Conservation (phyloP, 1,284 basidiomycete genomes). For the Tilletia caries region DNA sequence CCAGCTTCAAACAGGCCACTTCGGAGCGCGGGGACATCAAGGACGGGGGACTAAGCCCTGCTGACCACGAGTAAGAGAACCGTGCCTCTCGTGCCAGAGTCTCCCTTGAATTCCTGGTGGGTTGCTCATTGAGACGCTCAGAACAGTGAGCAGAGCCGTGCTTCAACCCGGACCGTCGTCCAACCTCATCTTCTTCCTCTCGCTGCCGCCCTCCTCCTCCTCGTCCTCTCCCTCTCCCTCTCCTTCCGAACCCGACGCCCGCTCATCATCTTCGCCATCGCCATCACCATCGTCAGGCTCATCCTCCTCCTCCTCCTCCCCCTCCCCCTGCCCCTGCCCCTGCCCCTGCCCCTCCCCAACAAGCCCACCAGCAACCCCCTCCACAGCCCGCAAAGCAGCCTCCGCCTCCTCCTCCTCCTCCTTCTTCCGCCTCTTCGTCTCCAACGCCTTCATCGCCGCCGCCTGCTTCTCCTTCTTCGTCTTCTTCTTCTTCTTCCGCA, state of each 20-base stretch:
- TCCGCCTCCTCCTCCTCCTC: slow-evolving; percentile 11
- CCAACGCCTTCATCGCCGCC: slow-evolving; percentile 5
- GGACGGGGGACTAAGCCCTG: too few species aligned
- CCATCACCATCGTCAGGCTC: not conserved
- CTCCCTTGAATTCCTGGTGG: too few species aligned
- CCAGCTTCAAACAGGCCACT: too few species aligned
- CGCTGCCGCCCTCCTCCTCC: not conserved
- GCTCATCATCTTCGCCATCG: not conserved
- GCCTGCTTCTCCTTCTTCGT: slow-evolving; percentile 10
- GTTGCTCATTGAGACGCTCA: too few species aligned
- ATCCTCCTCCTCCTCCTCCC: not conserved
- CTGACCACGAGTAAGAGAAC: too few species aligned
- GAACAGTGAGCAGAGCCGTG: too few species aligned
- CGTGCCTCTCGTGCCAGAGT: too few species aligned
- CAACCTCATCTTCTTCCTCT: not conserved
- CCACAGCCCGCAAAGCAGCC: not conserved
- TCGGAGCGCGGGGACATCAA: too few species aligned
- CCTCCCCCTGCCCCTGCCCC: not conserved
- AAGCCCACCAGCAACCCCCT: not conserved
- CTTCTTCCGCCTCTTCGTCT: slow-evolving; percentile 7
- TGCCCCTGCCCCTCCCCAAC: too few species aligned
- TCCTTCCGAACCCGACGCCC: not conserved
- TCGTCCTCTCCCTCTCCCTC: slow-evolving; percentile 2
- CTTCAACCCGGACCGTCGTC: too few species aligned
- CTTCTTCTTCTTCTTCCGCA: slow-evolving; percentile 9